A percentile compares a stretch with the other conserved stretches of the same genome.
These are phyloP conservation scores for Atalantia buxifolia DNA, from an alignment of 345 rosid species.

Conservation along the genomic window DNA sequence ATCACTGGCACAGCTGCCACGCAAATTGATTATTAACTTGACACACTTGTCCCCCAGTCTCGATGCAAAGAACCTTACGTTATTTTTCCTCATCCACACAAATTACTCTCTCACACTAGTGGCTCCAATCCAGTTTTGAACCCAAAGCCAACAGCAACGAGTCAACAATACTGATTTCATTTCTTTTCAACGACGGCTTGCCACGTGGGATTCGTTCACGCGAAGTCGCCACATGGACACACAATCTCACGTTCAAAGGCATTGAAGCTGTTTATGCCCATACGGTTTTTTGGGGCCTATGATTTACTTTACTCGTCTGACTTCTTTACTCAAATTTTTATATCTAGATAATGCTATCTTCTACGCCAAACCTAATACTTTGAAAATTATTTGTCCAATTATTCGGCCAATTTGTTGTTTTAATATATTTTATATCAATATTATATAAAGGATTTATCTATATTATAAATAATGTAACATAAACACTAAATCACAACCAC, in stretches of 20 bases:
- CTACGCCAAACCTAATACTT: not conserved
- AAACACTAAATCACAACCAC: no score
- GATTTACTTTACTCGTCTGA: not conserved
- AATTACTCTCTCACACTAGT: not conserved
- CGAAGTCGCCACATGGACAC: not conserved
- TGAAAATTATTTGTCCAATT: not conserved
- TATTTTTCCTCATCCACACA: conserved; percentile 1
- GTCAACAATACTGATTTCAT: no score
- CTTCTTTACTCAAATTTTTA: not conserved
- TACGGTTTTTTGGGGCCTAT: not conserved
- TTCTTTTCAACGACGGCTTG: not conserved
- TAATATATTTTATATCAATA: not conserved
- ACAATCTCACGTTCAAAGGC: no score
- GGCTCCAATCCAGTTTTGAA: not conserved
- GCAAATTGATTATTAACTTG: not conserved
- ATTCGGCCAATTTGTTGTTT: not conserved
- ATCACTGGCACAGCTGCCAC: not conserved
- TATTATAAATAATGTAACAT: no score
- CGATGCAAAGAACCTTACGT: conserved; percentile 5
- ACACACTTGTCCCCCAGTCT: not conserved
- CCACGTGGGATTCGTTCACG: not conserved
- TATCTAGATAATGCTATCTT: not conserved
- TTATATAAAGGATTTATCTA: no score
- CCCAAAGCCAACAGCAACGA: not conserved
- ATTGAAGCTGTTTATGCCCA: not conserved